Percentiles rank a stretch among this genome's conserved stretches.
Evolutionary conservation across 768 basidiomycete genomes (phyloP).

Genomic region (Mycena metata): DNA sequence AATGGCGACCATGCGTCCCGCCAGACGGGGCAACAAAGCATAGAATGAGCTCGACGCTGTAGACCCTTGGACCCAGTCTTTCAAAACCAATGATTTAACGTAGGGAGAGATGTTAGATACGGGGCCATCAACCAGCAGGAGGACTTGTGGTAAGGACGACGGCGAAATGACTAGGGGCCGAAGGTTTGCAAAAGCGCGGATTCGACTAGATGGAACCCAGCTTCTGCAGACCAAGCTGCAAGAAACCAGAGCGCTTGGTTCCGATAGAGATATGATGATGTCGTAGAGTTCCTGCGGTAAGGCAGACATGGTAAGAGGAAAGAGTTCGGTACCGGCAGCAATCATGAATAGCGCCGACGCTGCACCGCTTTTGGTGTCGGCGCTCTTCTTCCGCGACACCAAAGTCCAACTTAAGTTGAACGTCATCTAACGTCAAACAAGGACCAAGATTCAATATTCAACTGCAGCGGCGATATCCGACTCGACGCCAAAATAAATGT

Average conservation of each 20-base stretch:
- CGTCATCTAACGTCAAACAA: too few relatives aligned
- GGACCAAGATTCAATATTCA: too few relatives aligned
- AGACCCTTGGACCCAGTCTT: slow-evolving; percentile 18
- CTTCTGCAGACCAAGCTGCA: slow-evolving; percentile 27
- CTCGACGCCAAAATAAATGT: too few relatives aligned
- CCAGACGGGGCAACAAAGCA: slow-evolving; percentile 20
- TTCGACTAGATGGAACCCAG: slow-evolving; percentile 26
- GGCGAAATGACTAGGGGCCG: slow-evolving; percentile 29
- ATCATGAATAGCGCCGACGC: not conserved
- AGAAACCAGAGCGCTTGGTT: slow-evolving; percentile 10
- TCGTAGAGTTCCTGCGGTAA: slow-evolving; percentile 30
- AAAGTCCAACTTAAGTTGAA: too few relatives aligned
- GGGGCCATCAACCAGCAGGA: slow-evolving; percentile 34
- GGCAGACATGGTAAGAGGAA: not conserved
- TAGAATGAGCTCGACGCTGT: slow-evolving; percentile 15
- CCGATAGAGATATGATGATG: slow-evolving; percentile 19
- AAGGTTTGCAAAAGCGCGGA: slow-evolving; percentile 11
- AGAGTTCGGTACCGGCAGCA: too few relatives aligned
- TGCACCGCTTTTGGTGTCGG: not conserved
- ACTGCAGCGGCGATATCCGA: too few relatives aligned
- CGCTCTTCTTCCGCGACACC: too few relatives aligned
- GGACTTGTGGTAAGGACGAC: slow-evolving; percentile 26
- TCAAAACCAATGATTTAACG: slow-evolving; percentile 16
- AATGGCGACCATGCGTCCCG: slow-evolving; percentile 26
- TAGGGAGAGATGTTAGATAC: slow-evolving; percentile 25